Conservation (phyloP, 192 early-diverging fungal genomes). For the Coemansia guatemalensis region DNA sequence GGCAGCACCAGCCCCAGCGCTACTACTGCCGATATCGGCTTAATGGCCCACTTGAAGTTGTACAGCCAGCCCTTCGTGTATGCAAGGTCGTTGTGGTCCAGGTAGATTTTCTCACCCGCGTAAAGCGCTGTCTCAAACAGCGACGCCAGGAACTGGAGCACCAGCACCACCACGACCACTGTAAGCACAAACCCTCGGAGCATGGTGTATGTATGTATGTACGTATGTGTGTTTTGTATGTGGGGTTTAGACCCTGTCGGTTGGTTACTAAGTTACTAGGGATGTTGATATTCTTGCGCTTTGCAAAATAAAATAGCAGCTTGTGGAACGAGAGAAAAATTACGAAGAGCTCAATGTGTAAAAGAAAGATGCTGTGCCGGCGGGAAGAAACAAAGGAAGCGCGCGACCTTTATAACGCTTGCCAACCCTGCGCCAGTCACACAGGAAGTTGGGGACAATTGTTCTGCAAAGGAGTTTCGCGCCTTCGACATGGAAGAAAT, state of each 20-base stretch:
- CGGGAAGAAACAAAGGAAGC: background rate
- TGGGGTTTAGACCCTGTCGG: background rate
- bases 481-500: background rate
- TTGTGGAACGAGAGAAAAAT: conserved; percentile 4
- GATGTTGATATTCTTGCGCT: background rate
- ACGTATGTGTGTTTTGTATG: background rate
- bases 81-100: conserved; percentile 42
- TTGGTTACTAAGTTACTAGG: background rate
- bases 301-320: background rate
- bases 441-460: background rate
- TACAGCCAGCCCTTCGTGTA: conserved; percentile 53
- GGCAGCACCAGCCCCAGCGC: conserved; percentile 37
- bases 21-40: conserved; percentile 42
- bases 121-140: conserved; percentile 48
- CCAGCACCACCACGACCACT: conserved; percentile 31
- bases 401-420: background rate
- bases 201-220: conserved; percentile 4
- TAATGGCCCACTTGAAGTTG: conserved; percentile 54
- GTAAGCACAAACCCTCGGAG: conserved; percentile 32
- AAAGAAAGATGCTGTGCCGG: background rate
- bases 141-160: conserved; percentile 36
- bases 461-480: background rate
- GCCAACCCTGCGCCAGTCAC: background rate
- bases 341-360: background rate
- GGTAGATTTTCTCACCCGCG: conserved; percentile 42